These are phyloP conservation scores for Arachis hypogaea DNA, from an alignment of 306 rosid genomes.

Conservation along the genomic window DNA sequence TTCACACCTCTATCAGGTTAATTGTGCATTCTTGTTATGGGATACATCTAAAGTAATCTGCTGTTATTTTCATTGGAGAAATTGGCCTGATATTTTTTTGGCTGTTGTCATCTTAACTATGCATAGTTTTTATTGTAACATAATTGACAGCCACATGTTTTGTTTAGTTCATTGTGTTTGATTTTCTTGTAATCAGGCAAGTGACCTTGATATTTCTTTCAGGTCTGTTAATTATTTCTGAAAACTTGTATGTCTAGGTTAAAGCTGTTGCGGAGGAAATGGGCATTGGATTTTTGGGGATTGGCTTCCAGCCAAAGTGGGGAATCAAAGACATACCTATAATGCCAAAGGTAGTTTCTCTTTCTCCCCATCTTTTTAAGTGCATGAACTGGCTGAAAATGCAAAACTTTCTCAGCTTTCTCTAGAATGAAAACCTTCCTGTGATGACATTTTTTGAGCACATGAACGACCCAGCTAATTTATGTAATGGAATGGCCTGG, in stretches of 20 bases:
- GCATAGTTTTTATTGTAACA: constrained; percentile 7
- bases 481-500: not conserved
- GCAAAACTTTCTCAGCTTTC: constrained; percentile 2
- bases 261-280: constrained; percentile 98
- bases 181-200: constrained; percentile 22
- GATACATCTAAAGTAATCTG: constrained; percentile 1
- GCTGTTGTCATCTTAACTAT: not conserved
- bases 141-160: constrained; percentile 23
- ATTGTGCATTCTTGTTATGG: constrained; percentile 21
- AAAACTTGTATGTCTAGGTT: constrained; percentile 54
- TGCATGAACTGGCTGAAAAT: constrained; percentile 30
- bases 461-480: not conserved
- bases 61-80: constrained; percentile 11
- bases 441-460: constrained; percentile 6
- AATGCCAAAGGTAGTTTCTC: constrained; percentile 87
- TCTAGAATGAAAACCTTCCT: constrained; percentile 6
- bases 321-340: constrained; percentile 80
- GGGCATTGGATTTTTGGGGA: constrained; percentile 97
- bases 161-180: constrained; percentile 20
- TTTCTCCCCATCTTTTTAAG: constrained; percentile 8
- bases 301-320: constrained; percentile 99
- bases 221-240: constrained; percentile 26
- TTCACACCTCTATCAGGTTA: constrained; percentile 94
- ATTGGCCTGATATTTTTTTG: not conserved
- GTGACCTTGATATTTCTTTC: constrained; percentile 27